Evolutionary conservation across 2,329 filamentous ascomycete genomes (phyloP).

Genomic region (Verticillium isaacii): DNA sequence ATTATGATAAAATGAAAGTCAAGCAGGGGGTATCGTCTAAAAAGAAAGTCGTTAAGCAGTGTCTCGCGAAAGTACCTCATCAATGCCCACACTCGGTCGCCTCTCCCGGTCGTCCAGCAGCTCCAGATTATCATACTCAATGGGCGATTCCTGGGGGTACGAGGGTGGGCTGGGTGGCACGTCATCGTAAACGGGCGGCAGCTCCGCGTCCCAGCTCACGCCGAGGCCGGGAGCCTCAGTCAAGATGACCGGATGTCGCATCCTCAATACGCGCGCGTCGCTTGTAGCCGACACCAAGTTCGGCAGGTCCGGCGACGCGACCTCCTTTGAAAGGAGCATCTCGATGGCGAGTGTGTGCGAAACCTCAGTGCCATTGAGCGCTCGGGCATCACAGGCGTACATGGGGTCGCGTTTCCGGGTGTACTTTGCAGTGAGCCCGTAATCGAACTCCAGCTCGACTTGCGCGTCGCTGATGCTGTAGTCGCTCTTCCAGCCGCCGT

Average conservation of each 20-base stretch:
- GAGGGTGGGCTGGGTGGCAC: slow-evolving; percentile 80
- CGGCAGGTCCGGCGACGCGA: slow-evolving; percentile 63
- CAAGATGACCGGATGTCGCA: slow-evolving; percentile 78
- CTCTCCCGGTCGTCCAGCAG: slow-evolving; percentile 18
- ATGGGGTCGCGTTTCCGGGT: not conserved
- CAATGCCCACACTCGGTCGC: not conserved
- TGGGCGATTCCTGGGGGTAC: slow-evolving; percentile 43
- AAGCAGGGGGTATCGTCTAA: not conserved
- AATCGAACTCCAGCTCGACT: slow-evolving; percentile 78
- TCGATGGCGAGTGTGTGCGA: slow-evolving; percentile 84
- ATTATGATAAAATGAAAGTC: too few species aligned
- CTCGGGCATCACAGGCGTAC: slow-evolving; percentile 73
- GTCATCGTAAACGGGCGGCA: slow-evolving; percentile 88
- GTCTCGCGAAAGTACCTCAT: not conserved
- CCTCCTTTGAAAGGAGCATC: slow-evolving; percentile 92
- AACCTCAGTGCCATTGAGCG: slow-evolving; percentile 69
- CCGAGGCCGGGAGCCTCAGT: slow-evolving; percentile 82
- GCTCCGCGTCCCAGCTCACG: slow-evolving; percentile 94
- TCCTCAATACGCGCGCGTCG: slow-evolving; percentile 81
- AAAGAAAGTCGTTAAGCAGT: not conserved
- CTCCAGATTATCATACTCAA: slow-evolving; percentile 34
- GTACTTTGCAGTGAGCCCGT: slow-evolving; percentile 35
- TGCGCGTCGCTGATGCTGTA: slow-evolving; percentile 49
- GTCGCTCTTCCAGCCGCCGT: slow-evolving; percentile 83
- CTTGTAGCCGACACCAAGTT: slow-evolving; percentile 76